Conservation (phyloP, 108 stramenopile species). For the Skeletonema grethae region DNA sequence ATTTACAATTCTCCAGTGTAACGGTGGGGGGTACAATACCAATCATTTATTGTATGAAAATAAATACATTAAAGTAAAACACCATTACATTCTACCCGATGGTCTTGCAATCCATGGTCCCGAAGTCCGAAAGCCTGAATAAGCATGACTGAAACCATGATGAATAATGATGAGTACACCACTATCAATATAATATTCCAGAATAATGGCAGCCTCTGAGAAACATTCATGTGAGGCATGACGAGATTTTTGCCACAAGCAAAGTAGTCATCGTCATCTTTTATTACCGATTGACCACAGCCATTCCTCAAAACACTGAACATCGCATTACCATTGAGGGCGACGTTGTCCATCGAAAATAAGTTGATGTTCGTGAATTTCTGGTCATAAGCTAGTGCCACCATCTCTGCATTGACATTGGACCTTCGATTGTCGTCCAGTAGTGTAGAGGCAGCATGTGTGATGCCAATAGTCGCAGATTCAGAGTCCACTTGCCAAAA, state of each 20-base stretch:
- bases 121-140: slow-evolving; percentile 31
- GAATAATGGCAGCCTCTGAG: slow-evolving; percentile 25
- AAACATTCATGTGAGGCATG: slow-evolving; percentile 31
- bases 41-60: background rate
- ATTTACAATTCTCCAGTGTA: background rate
- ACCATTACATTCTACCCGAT: slow-evolving; percentile 42
- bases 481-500: slow-evolving; percentile 74
- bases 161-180: slow-evolving; percentile 22
- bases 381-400: slow-evolving; percentile 59
- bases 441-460: slow-evolving; percentile 55
- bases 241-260: slow-evolving; percentile 31
- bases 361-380: slow-evolving; percentile 60
- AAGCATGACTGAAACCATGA: slow-evolving; percentile 28
- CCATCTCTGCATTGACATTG: slow-evolving; percentile 58
- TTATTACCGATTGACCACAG: slow-evolving; percentile 64
- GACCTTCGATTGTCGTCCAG: slow-evolving; percentile 74
- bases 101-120: slow-evolving; percentile 28
- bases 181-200: slow-evolving; percentile 27
- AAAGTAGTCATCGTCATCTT: slow-evolving; percentile 7
- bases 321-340: slow-evolving; percentile 73
- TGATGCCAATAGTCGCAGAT: slow-evolving; percentile 58
- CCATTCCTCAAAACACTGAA: slow-evolving; percentile 66
- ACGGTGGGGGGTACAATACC: background rate
- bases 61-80: slow-evolving; percentile 23
- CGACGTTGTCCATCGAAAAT: slow-evolving; percentile 70